Percentiles rank a stretch among this genome's conserved stretches.
These are phyloP conservation scores for Pedinophyceae sp. DNA, from an alignment of 139 green algal species.

Conservation along the genomic window DNA sequence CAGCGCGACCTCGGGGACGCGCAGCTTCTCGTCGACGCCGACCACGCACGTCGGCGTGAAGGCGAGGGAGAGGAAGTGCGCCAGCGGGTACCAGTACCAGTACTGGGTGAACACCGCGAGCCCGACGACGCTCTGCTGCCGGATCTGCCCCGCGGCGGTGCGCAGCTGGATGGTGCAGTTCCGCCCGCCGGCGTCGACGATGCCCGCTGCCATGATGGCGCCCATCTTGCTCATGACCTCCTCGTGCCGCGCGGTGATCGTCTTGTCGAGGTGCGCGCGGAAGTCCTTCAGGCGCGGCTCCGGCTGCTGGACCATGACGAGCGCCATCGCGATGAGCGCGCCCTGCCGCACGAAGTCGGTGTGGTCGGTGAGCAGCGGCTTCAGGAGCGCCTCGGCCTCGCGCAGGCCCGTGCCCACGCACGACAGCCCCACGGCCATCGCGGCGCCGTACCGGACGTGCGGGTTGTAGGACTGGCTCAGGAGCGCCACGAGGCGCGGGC, in stretches of 20 bases:
- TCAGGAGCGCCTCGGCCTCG: constrained; percentile 68
- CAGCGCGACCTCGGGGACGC: constrained; percentile 51
- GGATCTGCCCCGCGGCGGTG: constrained; percentile 49
- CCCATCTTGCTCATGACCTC: constrained; percentile 89
- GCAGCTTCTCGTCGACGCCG: constrained; percentile 61
- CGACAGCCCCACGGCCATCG: constrained; percentile 88
- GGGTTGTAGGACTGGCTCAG: constrained; percentile 95
- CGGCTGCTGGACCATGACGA: constrained; percentile 80
- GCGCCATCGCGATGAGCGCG: constrained; percentile 73
- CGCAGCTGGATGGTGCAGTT: constrained; percentile 77
- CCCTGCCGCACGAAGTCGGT: constrained; percentile 91
- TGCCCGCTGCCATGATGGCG: constrained; percentile 80
- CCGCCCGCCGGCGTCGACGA: constrained; percentile 79
- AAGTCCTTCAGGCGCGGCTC: constrained; percentile 46
- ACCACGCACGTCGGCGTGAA: constrained; percentile 78
- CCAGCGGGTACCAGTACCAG: constrained; percentile 97
- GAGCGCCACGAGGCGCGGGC: constrained; percentile 77
- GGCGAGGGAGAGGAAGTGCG: constrained; percentile 74
- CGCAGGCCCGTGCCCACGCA: constrained; percentile 66
- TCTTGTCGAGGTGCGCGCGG: constrained; percentile 61
- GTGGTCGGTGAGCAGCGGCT: constrained; percentile 66
- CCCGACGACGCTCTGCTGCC: constrained; percentile 69
- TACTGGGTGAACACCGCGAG: constrained; percentile 91
- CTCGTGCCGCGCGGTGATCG: constrained; percentile 35
- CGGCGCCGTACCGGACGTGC: constrained; percentile 81